Base-by-base conservation (phyloP, 768 basidiomycete genomes). In the Pisolithus albus region DNA sequence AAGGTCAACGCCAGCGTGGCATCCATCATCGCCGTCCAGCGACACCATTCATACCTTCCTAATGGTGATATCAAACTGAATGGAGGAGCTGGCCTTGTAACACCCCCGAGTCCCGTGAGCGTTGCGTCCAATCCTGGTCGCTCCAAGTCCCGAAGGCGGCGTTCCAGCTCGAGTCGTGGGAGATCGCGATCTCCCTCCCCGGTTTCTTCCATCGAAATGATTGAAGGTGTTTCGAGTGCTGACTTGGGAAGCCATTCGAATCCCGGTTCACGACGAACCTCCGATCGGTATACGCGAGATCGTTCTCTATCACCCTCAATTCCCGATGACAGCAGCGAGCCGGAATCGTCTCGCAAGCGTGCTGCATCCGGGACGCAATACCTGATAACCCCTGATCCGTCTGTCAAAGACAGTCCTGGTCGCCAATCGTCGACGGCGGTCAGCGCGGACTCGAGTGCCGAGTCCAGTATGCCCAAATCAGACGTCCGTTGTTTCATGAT, bases 51-150 rank as follows among this genome's bases (percentile, higher is more conserved):
- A 41, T 63, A 61, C 16, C 53, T 64, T 46, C 64, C 67, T n/a
- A 68, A 61, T 40, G 60, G 63, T 2, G 69, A 60, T 24, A 59
- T 59, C 59, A 66, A 66, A 56, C 57, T 59, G 36, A 65, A 56
- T 7, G 62, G 59, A 11, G 61, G 62, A 19, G 72, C 76, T 9
- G 85, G 84, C 1, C 68, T 88, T 26, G 86, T 84, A 9, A 86
- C 86, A 0, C 87, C 87, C 1, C 86, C 86, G 0, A 87, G 84
- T 64, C 88, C 88, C 10, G 73, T 86, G 15, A 86, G 83, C 56
- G 72, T 84, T 19, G 81, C 80, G 3, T 77, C 82, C 8, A 86
- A 87, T 61, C 82, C 83, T 1, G 63, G 66, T 16, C 67, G 65
- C 13, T 69, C 68, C 21, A 70, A 64, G 42, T 56, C 66, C 56